A percentile compares a stretch with the other conserved stretches of the same genome.
These are phyloP conservation scores for Cryptococcus maquisensis DNA, from an alignment of 1,284 basidiomycete genomes.

Conservation along the genomic window DNA sequence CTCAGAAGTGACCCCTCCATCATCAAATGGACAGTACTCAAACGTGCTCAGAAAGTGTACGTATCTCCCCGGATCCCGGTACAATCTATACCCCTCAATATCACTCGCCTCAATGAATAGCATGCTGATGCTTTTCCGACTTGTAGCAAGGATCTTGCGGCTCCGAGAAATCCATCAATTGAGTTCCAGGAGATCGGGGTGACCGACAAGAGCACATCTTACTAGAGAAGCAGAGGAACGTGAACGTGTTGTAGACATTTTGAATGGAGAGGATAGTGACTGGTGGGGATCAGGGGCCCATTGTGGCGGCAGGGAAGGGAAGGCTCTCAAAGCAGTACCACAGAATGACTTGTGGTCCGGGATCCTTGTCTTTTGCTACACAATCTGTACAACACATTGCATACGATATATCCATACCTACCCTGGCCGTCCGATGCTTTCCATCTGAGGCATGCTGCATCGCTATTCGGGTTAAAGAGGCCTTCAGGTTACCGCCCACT, in stretches of 20 bases:
- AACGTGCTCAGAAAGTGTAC: slow-evolving; percentile 37
- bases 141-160: slow-evolving; percentile 17
- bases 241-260: background rate
- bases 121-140: background rate
- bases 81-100: background rate
- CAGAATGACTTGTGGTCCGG: background rate
- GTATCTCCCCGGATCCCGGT: slow-evolving; percentile 6
- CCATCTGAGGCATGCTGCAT: no score
- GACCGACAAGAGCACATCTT: background rate
- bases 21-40: slow-evolving; percentile 38
- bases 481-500: no score
- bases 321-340: background rate
- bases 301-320: background rate
- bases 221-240: background rate
- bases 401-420: slow-evolving; percentile 3
- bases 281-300: background rate
- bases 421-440: no score
- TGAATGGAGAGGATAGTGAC: no score
- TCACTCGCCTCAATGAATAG: background rate
- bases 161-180: slow-evolving; percentile 12
- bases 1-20: slow-evolving; percentile 40
- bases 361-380: background rate
- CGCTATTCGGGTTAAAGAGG: no score
- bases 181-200: slow-evolving; percentile 11
- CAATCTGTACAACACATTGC: slow-evolving; percentile 9